These are phyloP conservation scores for Ustilago nuda DNA, from an alignment of 1,284 basidiomycete genomes.

Conservation along the genomic window DNA sequence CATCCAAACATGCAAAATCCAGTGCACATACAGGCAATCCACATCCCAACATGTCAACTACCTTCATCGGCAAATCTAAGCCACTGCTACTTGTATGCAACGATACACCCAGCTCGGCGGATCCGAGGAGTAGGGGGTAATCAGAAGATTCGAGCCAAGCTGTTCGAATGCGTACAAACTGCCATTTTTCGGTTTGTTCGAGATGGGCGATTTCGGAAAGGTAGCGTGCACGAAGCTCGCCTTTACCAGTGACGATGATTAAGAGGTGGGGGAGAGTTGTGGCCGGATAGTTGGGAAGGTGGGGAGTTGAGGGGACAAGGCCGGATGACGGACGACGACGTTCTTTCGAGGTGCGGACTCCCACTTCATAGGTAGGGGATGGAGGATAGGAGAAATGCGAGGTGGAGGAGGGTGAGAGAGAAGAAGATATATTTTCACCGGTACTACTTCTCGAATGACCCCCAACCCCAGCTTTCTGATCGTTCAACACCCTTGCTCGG, in stretches of 20 bases:
- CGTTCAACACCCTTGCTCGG: conserved; percentile 69
- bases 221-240: conserved; percentile 80
- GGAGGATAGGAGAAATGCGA: conserved; percentile 12
- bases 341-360: conserved; percentile 33
- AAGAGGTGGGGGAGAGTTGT: conserved; percentile 70
- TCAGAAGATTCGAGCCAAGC: conserved; percentile 63
- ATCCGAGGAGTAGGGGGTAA: conserved; percentile 72
- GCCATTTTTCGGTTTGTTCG: conserved; percentile 79
- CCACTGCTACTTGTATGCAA: conserved; percentile 90
- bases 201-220: conserved; percentile 76
- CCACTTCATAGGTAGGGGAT: not conserved
- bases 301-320: conserved; percentile 23
- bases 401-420: conserved; percentile 23
- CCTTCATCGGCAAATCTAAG: conserved; percentile 97
- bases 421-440: conserved; percentile 23
- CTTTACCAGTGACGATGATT: conserved; percentile 91
- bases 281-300: conserved; percentile 41
- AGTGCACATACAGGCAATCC: conserved; percentile 91
- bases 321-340: conserved; percentile 40
- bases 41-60: conserved; percentile 99
- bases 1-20: conserved; percentile 84
- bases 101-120: conserved; percentile 90
- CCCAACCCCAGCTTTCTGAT: not conserved
- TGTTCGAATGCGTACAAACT: conserved; percentile 78
- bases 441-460: conserved; percentile 32